Evolutionary conservation across 2,329 filamentous ascomycete genomes (phyloP), one percentile per base, ranked within the genome.

Genomic region (Botrytis fabae): DNA sequence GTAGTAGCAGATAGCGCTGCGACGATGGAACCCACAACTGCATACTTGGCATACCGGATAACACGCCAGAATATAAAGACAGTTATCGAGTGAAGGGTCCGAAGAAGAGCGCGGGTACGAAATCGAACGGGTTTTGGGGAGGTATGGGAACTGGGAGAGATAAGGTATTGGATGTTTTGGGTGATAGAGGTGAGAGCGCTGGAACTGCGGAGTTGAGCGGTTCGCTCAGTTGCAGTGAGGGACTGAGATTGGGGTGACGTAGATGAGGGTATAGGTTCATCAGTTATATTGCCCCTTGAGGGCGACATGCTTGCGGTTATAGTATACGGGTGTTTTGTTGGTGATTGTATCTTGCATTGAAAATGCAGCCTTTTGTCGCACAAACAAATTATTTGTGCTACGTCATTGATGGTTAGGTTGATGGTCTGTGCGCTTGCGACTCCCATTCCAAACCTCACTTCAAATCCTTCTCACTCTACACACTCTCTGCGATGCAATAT

Each of bases 41-140:
- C 79, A 62, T 80, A 81, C 62, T 80, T 80, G n/a, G 80, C 80
- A 71, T 80, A 81, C 32, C 80, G 76, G 0, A 81, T 78, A 1
- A 80, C 71, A 35, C 79, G 79, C 80, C 80, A 81, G 76, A 81
- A 81, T 22, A 81, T 64, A 59, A 80, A 81, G 28, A 79, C 72
- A 2, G 76, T 74, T 14, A 81, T 75, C 62, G 76, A 80, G 44
- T 76, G 80, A 1, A 81, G 74, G 9, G 78, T 76, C 12, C 78
- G 77, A 2, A 81, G 76, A 22, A 81, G 75, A 8, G 80, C 80
- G 16, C 80, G 78, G 12, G 80, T 81, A 9, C 80, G 79, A 2
- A 80, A 75, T 54, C 73, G 76, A 0, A 74, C 76, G n/a, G 80
- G 78, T 1, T 75, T 78, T 2, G 78, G 75, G 9, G 78, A 69